Conservation (phyloP, 495 filamentous ascomycete genomes). For the Bryoglossum gracile region DNA sequence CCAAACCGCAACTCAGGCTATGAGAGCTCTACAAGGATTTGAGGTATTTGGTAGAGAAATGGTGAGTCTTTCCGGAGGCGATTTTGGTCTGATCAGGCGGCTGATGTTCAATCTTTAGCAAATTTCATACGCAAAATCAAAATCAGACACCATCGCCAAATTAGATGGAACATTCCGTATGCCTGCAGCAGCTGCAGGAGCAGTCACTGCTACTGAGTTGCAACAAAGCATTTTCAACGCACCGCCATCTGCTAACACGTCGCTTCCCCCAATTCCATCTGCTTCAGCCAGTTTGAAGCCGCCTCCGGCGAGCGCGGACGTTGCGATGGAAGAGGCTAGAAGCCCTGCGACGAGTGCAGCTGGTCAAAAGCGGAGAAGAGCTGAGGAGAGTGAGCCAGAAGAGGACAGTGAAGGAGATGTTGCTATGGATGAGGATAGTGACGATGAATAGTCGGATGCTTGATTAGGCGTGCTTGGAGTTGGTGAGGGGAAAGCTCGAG, state of each 20-base stretch:
- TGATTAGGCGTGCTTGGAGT: background rate
- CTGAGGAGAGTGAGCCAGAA: constrained; percentile 50
- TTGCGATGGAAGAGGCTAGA: constrained; percentile 36
- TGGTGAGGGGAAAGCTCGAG: background rate
- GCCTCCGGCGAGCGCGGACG: constrained; percentile 28
- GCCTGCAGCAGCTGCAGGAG: constrained; percentile 46
- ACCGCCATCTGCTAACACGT: constrained; percentile 41
- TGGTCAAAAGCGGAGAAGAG: constrained; percentile 61
- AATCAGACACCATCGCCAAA: constrained; percentile 78
- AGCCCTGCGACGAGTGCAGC: constrained; percentile 32
- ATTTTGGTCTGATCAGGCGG: background rate
- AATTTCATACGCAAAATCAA: constrained; percentile 81
- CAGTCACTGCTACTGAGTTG: constrained; percentile 60
- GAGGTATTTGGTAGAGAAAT: constrained; percentile 83
- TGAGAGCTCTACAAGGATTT: constrained; percentile 79
- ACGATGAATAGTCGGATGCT: constrained; percentile 37
- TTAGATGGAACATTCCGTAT: constrained; percentile 81
- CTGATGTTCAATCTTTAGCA: constrained; percentile 43
- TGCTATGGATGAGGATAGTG: constrained; percentile 66
- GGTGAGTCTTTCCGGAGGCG: constrained; percentile 43
- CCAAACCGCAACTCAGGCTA: constrained; percentile 78
- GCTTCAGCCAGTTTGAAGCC: constrained; percentile 37
- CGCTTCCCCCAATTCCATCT: constrained; percentile 35
- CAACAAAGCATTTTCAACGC: constrained; percentile 78
- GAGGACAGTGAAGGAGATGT: constrained; percentile 56